Base-by-base conservation (phyloP, 768 basidiomycete genomes). In the Pleurotus salmoneostramineus region DNA sequence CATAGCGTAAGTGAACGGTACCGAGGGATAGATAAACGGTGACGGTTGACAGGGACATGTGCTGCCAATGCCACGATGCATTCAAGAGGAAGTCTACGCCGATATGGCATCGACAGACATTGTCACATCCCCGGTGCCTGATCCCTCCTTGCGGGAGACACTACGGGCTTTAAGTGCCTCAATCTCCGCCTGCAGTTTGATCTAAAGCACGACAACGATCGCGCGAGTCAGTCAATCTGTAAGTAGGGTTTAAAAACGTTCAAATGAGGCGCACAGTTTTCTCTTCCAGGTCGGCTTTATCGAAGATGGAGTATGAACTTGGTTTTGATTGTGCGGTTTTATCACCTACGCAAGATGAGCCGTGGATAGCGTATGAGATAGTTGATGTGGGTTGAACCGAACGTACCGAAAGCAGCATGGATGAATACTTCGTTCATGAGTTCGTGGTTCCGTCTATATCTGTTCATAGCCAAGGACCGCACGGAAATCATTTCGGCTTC, bases 381-480 rank as follows among this genome's bases (percentile, higher is more conserved):
- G 11, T 60, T 56, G 44, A 27, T 21, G 17, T 57, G 8, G 60
- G 70, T 27, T 27, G 21, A 27, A 27, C 21, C 21, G 21, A 27
- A 27, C 21, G 35, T 56, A 78, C 90, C 83, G 63, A 83, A 88
- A 0, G 87, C 88, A 21, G 91, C 90, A 62, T 82, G 80, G 61
- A 77, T 78, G 69, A 93, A 92, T 1, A 93, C 87, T 44, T 88
- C 88, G 65, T 87, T 87, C 90, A 93, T 93, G 59, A 88, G 75
- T 45, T 91, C 91, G 64, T 93, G 89, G 64, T 93, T 93, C 5
- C 90, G 83, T 62, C 79, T 82, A 65, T 91, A 93, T 36, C 91
- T 78, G 14, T 84, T 80, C 36, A 88, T 64, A 5, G 91, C 88
- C 12, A 92, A 76, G 2, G 88, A 82, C 44, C 88, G 80, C 1